Evolutionary conservation across 1,139 yeast genomes (phyloP).

Genomic region (Geotrichum reessii): DNA sequence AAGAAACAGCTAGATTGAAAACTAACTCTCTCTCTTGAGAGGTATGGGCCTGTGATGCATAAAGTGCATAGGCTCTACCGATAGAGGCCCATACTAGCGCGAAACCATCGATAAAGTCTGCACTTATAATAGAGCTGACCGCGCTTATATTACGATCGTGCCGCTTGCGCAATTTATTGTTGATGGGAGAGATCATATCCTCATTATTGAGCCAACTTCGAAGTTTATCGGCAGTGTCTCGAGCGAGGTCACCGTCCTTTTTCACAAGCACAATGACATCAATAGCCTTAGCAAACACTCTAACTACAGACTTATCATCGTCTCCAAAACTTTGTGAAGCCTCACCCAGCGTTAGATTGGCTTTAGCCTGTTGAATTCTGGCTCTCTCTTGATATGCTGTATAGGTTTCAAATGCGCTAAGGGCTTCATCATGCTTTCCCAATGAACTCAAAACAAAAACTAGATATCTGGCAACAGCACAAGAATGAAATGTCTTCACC

Average conservation of each 20-base stretch:
- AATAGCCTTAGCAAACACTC: constrained; percentile 26
- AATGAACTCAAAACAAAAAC: constrained; percentile 31
- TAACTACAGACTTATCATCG: constrained; percentile 29
- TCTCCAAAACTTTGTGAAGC: constrained; percentile 22
- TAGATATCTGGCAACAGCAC: constrained; percentile 40
- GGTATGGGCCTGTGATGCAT: constrained; percentile 24
- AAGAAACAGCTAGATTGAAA: constrained; percentile 24
- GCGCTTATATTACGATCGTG: constrained; percentile 11
- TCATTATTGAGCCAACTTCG: constrained; percentile 25
- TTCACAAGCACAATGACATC: constrained; percentile 23
- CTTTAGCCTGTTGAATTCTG: constrained; percentile 33
- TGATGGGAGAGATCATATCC: constrained; percentile 13
- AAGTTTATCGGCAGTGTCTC: constrained; percentile 27
- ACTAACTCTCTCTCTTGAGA: constrained; percentile 22
- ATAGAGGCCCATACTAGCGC: constrained; percentile 26
- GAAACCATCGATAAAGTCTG: constrained; percentile 16
- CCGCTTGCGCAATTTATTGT: constrained; percentile 16
- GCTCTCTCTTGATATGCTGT: constrained; percentile 38
- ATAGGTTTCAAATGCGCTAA: constrained; percentile 43
- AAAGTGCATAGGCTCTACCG: constrained; percentile 27
- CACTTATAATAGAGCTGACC: constrained; percentile 9
- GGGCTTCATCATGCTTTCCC: constrained; percentile 36
- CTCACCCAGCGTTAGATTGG: constrained; percentile 32
- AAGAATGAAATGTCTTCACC: constrained; percentile 47
- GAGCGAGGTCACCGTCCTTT: constrained; percentile 24